These are phyloP conservation scores for Yamadazyma scolyti DNA, from an alignment of 805 yeast species.

Conservation along the genomic window DNA sequence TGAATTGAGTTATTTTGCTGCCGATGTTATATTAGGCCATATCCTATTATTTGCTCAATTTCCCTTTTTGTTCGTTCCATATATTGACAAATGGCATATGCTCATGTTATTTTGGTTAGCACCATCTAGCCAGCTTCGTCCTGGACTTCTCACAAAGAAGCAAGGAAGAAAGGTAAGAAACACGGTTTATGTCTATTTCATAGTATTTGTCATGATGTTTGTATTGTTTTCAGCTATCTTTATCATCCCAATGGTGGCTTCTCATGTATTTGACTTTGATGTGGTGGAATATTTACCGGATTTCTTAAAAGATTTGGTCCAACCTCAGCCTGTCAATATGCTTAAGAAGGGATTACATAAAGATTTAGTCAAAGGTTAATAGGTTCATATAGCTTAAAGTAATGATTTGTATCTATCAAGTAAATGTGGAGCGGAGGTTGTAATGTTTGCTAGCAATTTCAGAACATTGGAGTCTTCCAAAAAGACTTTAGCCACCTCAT, in stretches of 20 bases:
- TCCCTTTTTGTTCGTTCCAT: slow-evolving; percentile 62
- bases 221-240: slow-evolving; percentile 28
- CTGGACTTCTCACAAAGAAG: slow-evolving; percentile 41
- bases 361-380: slow-evolving; percentile 10
- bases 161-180: slow-evolving; percentile 38
- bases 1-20: slow-evolving; percentile 67
- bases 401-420: not conserved
- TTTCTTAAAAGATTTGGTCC: slow-evolving; percentile 27
- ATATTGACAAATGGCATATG: slow-evolving; percentile 64
- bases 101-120: slow-evolving; percentile 64
- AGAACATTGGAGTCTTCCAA: slow-evolving; percentile 18
- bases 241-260: slow-evolving; percentile 36
- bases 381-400: not conserved
- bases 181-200: slow-evolving; percentile 26
- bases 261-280: slow-evolving; percentile 33
- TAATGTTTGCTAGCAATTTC: not conserved
- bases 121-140: slow-evolving; percentile 50
- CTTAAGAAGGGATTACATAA: slow-evolving; percentile 34
- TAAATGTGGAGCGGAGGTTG: not conserved
- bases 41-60: slow-evolving; percentile 52
- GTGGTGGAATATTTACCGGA: slow-evolving; percentile 40
- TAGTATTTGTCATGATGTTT: slow-evolving; percentile 29
- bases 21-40: slow-evolving; percentile 61
- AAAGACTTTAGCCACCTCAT: slow-evolving; percentile 25
- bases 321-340: slow-evolving; percentile 34